Evolutionary conservation across 345 rosid species (phyloP).

Genomic region (Cochlearia excelsa): DNA sequence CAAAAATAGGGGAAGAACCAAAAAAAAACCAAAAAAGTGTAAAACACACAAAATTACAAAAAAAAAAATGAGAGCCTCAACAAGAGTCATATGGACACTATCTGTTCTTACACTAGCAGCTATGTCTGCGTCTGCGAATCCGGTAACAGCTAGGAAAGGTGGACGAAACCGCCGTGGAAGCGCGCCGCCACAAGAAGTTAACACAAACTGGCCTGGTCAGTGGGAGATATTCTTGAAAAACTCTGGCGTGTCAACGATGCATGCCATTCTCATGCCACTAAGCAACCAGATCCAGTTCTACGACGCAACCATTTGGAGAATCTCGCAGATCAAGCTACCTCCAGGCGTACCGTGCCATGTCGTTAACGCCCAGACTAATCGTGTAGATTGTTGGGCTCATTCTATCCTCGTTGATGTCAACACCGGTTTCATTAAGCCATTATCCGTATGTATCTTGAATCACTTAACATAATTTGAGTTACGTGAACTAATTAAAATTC

Average conservation of each 20-base stretch:
- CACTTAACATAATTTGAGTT: no score
- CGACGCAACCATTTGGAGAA: slow-evolving; percentile 68
- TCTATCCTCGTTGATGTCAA: slow-evolving; percentile 53
- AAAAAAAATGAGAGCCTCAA: slow-evolving; percentile 31
- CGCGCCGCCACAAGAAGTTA: slow-evolving; percentile 6
- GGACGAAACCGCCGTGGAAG: slow-evolving; percentile 13
- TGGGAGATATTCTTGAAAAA: slow-evolving; percentile 56
- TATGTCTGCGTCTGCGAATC: slow-evolving; percentile 23
- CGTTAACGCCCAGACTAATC: slow-evolving; percentile 24
- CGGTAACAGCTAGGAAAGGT: slow-evolving; percentile 7
- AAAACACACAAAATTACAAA: neutral
- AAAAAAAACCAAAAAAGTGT: neutral
- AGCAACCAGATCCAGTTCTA: slow-evolving; percentile 57
- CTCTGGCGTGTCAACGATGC: slow-evolving; percentile 91
- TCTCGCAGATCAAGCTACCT: slow-evolving; percentile 46
- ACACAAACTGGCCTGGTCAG: slow-evolving; percentile 42
- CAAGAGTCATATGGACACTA: slow-evolving; percentile 35
- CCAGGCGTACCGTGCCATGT: slow-evolving; percentile 46
- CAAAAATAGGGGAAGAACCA: slow-evolving; percentile 19
- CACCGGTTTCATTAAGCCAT: slow-evolving; percentile 44
- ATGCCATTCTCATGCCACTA: slow-evolving; percentile 60
- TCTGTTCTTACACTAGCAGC: slow-evolving; percentile 35
- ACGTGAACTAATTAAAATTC: no score
- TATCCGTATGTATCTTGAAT: slow-evolving; percentile 39
- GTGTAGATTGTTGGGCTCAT: slow-evolving; percentile 70